These are phyloP conservation scores for Dothistroma septosporum DNA, from an alignment of 2,329 filamentous ascomycete genomes.

Conservation along the genomic window DNA sequence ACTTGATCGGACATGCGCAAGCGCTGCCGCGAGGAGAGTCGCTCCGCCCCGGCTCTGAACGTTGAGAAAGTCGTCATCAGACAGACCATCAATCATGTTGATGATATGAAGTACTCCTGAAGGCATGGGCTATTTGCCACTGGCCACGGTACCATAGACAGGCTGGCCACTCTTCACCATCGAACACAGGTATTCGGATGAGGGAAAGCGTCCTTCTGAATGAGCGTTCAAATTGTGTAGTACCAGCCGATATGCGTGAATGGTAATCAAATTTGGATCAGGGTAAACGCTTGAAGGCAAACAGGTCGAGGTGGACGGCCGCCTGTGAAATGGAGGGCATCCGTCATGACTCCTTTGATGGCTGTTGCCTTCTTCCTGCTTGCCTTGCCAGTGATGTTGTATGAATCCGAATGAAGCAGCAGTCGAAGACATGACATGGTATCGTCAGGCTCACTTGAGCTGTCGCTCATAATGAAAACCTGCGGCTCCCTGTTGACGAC, in stretches of 20 bases:
- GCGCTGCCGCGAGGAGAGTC: conserved; percentile 49
- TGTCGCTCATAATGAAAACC: conserved; percentile 30
- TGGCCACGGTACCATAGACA: conserved; percentile 38
- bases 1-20: conserved; percentile 38
- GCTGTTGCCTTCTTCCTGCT: background rate
- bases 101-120: conserved; percentile 24
- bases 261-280: conserved; percentile 29
- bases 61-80: conserved; percentile 43
- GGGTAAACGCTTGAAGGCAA: conserved; percentile 25
- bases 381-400: conserved; percentile 25
- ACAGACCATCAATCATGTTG: conserved; percentile 20
- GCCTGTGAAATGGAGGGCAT: conserved; percentile 1
- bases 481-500: conserved; percentile 22
- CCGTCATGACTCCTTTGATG: background rate
- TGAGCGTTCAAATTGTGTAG: conserved; percentile 44
- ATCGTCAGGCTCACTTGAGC: conserved; percentile 31
- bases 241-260: conserved; percentile 27
- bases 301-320: conserved; percentile 26
- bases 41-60: conserved; percentile 49
- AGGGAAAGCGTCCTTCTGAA: conserved; percentile 29
- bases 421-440: conserved; percentile 28
- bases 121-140: conserved; percentile 27
- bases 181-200: conserved; percentile 20
- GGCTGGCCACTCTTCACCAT: conserved; percentile 37
- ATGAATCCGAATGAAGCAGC: conserved; percentile 25